Percentiles rank a stretch among this genome's conserved stretches.
These are phyloP conservation scores for Picochlorum sp. DNA, from an alignment of 139 green algal genomes.

Conservation along the genomic window DNA sequence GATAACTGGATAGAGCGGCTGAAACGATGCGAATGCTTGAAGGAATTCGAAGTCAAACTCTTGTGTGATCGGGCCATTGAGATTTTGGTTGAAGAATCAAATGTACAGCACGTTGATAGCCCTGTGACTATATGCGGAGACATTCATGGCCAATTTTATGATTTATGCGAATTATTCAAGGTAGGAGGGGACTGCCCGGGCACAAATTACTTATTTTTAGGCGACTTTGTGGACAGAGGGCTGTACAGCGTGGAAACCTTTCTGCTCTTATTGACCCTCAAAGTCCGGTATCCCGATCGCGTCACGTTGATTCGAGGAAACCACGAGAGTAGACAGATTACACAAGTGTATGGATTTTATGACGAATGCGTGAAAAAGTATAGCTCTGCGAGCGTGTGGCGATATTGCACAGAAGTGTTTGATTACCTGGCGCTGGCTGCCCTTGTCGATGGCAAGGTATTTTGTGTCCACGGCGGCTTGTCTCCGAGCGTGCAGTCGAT, in stretches of 20 bases:
- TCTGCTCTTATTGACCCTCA: constrained; percentile 93
- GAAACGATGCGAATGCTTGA: constrained; percentile 83
- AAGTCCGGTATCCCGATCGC: constrained; percentile 90
- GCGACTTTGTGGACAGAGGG: constrained; percentile 97
- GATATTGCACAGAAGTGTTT: constrained; percentile 98
- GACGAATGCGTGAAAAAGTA: constrained; percentile 99
- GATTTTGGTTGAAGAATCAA: constrained; percentile 94
- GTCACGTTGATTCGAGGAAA: constrained; percentile 97
- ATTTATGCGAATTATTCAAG: constrained; percentile 97
- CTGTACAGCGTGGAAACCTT: constrained; percentile 99
- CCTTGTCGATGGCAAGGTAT: constrained; percentile 84
- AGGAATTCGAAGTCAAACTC: constrained; percentile 87
- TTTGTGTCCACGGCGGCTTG: constrained; percentile 96
- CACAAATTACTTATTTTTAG: constrained; percentile 99
- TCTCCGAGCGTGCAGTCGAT: constrained; percentile 85
- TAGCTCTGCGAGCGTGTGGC: constrained; percentile 92
- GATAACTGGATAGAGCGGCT: constrained; percentile 93
- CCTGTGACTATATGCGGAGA: constrained; percentile 97
- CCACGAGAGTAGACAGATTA: constrained; percentile 98
- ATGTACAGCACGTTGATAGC: constrained; percentile 92
- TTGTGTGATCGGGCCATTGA: constrained; percentile 91
- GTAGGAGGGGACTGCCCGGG: constrained; percentile 91
- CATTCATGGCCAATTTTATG: constrained; percentile 96
- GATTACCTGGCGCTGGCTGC: constrained; percentile 89
- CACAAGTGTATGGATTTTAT: constrained; percentile 99